Evolutionary conservation across 1,284 basidiomycete genomes (phyloP).

Genomic region (Marasmius sp.): DNA sequence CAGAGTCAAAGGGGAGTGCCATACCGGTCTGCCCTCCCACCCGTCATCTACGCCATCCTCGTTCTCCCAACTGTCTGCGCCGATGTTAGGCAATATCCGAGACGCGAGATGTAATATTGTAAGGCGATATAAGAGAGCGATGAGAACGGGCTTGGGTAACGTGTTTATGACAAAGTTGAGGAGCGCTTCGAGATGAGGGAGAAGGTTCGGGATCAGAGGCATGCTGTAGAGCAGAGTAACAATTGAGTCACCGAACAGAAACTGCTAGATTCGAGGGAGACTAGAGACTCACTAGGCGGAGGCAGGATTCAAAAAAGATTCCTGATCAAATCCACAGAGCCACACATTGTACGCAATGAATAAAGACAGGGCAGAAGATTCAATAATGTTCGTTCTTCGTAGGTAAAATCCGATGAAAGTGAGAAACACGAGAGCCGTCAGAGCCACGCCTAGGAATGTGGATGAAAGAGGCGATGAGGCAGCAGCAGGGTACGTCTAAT

Average conservation of each 20-base stretch:
- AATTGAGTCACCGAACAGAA: slow-evolving; percentile 2
- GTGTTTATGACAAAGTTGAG: slow-evolving; percentile 80
- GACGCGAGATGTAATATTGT: slow-evolving; percentile 85
- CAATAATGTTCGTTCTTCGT: slow-evolving; percentile 89
- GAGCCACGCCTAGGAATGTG: slow-evolving; percentile 77
- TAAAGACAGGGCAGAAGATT: slow-evolving; percentile 83
- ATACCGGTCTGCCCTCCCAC: slow-evolving; percentile 74
- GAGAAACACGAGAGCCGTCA: slow-evolving; percentile 72
- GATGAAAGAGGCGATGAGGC: slow-evolving; percentile 83
- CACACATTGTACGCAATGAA: slow-evolving; percentile 87
- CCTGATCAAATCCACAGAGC: slow-evolving; percentile 76
- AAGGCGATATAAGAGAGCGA: slow-evolving; percentile 82
- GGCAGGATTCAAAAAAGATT: slow-evolving; percentile 64
- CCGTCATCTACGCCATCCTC: slow-evolving; percentile 62
- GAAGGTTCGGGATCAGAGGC: slow-evolving; percentile 68
- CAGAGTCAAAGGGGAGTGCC: slow-evolving; percentile 25
- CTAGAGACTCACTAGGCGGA: slow-evolving; percentile 67
- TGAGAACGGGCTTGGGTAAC: slow-evolving; percentile 80
- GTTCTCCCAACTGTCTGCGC: slow-evolving; percentile 75
- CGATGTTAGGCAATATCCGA: slow-evolving; percentile 80
- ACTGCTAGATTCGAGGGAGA: slow-evolving; percentile 5
- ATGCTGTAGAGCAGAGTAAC: slow-evolving; percentile 40
- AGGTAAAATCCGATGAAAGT: slow-evolving; percentile 88
- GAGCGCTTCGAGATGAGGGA: slow-evolving; percentile 77
- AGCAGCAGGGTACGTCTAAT: slow-evolving; percentile 73